Percentiles rank a stretch among this genome's conserved stretches.
Conservation (phyloP, 2,329 filamentous ascomycete genomes). For the Rhynchosporium graminicola region DNA sequence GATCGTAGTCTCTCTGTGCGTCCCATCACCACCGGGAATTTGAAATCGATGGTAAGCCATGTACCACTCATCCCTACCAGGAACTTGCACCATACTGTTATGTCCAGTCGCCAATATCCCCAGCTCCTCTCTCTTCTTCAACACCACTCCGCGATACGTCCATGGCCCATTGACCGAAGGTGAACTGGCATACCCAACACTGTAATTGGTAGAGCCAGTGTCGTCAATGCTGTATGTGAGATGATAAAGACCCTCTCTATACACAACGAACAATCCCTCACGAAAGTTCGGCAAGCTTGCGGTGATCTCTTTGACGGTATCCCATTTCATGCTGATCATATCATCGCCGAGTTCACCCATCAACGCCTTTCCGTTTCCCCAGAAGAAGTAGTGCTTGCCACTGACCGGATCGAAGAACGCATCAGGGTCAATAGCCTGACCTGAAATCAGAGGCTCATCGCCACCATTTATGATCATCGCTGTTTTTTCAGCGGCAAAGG, state of each 20-base stretch:
- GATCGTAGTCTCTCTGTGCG: constrained; percentile 14
- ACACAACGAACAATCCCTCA: constrained; percentile 14
- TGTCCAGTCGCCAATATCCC: constrained; percentile 17
- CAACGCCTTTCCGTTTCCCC: constrained; percentile 13
- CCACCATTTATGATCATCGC: constrained; percentile 19
- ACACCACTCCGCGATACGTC: constrained; percentile 13
- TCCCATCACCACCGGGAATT: constrained; percentile 16
- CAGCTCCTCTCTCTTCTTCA: constrained; percentile 14
- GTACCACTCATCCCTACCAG: constrained; percentile 18
- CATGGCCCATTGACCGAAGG: constrained; percentile 4
- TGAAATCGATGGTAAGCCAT: constrained; percentile 19
- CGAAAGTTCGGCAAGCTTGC: constrained; percentile 14
- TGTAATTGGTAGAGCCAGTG: constrained; percentile 13
- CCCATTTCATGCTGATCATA: constrained; percentile 15
- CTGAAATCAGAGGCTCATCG: constrained; percentile 7
- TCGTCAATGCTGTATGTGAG: constrained; percentile 18
- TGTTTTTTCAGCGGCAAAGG: constrained; percentile 6
- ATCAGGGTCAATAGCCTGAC: constrained; percentile 13
- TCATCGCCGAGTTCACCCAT: constrained; percentile 13
- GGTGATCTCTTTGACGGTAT: constrained; percentile 14
- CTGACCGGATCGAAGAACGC: constrained; percentile 11
- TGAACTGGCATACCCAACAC: constrained; percentile 16
- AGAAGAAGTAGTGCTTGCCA: constrained; percentile 17
- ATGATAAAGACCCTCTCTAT: constrained; percentile 15
- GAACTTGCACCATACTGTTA: constrained; percentile 13